These are phyloP conservation scores for Alternaria sp. DNA, from an alignment of 2,329 filamentous ascomycete genomes.

Conservation along the genomic window DNA sequence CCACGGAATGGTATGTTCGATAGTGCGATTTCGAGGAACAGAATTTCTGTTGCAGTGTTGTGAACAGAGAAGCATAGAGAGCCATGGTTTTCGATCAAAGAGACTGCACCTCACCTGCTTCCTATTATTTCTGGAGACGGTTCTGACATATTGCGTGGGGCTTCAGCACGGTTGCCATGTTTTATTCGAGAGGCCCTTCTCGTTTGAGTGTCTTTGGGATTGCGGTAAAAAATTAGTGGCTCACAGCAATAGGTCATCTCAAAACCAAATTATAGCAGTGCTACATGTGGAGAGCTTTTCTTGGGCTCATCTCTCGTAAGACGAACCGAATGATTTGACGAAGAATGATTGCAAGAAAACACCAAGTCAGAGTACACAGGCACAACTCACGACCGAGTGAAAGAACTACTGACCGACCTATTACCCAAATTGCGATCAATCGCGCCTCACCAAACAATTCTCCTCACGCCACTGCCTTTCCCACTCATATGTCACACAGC, in stretches of 20 bases:
- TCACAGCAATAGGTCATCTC: background rate
- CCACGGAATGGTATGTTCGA: background rate
- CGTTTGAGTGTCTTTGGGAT: background rate
- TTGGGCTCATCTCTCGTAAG: background rate
- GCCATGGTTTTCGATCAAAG: no score
- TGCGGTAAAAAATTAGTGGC: background rate
- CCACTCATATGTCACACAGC: constrained; percentile 2
- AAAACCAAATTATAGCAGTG: background rate
- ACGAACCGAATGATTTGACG: background rate
- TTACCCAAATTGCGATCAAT: background rate
- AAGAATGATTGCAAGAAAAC: background rate
- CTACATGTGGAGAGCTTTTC: background rate
- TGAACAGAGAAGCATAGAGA: no score
- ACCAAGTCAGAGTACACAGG: background rate
- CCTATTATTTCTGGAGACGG: background rate
- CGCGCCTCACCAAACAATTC: background rate
- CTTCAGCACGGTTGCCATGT: background rate
- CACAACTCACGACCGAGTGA: background rate
- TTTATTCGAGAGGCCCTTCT: background rate
- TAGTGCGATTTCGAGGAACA: no score
- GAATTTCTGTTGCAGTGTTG: no score
- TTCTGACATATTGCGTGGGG: background rate
- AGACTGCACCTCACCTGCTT: background rate
- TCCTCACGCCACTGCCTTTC: background rate
- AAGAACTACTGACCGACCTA: background rate